Percentiles rank a stretch among this genome's conserved stretches.
phyloP scores from a whole-genome alignment of 176 grass and related monocot genomes.

The Metroxylon sagu region DNA sequence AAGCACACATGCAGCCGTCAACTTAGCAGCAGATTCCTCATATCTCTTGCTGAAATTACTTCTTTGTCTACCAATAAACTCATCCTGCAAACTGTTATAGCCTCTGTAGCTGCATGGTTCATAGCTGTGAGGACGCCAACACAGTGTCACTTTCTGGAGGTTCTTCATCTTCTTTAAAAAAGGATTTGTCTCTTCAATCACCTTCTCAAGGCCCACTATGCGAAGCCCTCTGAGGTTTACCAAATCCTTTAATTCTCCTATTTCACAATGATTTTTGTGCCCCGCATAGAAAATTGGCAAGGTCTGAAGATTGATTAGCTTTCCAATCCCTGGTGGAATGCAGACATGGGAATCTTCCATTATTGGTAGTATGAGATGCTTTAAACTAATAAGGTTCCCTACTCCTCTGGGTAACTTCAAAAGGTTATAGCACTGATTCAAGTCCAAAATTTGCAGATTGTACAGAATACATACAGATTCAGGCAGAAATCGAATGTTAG shows the following conservation, averaged over 20 bases:
- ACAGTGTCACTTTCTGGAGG: conserved; percentile 7
- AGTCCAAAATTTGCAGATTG: conserved; percentile 5
- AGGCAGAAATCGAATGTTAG: neutral
- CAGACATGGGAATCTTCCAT: neutral
- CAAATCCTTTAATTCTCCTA: conserved; percentile 18
- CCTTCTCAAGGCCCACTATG: conserved; percentile 13
- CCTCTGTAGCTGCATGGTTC: no score
- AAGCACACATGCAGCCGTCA: neutral
- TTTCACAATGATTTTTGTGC: neutral
- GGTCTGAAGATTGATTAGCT: conserved; percentile 14
- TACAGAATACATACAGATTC: conserved; percentile 3
- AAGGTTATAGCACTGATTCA: neutral
- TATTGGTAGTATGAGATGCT: neutral
- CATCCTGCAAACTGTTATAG: no score
- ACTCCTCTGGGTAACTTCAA: conserved; percentile 4
- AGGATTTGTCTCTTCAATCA: neutral
- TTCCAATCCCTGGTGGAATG: conserved; percentile 9
- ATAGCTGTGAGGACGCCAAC: neutral
- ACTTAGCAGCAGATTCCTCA: neutral
- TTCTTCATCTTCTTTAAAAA: conserved; percentile 15
- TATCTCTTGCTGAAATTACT: neutral
- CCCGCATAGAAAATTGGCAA: conserved; percentile 1
- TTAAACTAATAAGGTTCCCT: conserved; percentile 9
- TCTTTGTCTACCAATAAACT: neutral
- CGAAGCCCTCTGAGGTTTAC: conserved; percentile 12